Evolutionary conservation across 306 rosid species (phyloP).

Genomic region (Cucurbita maxima): DNA sequence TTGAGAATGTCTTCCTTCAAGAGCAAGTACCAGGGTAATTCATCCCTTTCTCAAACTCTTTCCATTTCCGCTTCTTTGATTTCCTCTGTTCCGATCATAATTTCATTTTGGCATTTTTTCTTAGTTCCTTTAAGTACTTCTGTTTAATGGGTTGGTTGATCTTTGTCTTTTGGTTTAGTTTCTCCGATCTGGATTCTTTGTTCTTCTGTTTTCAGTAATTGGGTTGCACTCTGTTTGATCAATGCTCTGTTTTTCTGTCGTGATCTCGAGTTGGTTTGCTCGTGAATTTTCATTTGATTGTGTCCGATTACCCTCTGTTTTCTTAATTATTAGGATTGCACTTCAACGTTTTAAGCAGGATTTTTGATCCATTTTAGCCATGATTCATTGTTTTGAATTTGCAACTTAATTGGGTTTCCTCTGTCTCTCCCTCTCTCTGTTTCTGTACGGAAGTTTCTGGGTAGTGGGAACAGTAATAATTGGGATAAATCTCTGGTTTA

Average conservation of each 20-base stretch:
- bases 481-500: background rate
- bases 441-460: background rate
- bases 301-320: background rate
- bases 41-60: background rate
- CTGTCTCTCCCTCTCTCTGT: background rate
- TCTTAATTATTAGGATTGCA: background rate
- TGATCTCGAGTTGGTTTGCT: background rate
- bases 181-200: background rate
- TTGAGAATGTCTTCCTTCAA: constrained; percentile 6
- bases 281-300: background rate
- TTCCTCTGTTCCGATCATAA: background rate
- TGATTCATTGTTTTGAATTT: background rate
- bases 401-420: background rate
- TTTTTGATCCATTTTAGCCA: no score
- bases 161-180: background rate
- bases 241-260: background rate
- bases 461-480: background rate
- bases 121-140: background rate
- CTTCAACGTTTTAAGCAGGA: no score
- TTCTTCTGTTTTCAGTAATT: background rate
- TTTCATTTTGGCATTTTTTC: background rate
- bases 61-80: no score
- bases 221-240: background rate
- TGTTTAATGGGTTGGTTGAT: background rate
- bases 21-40: constrained; percentile 2